These are phyloP conservation scores for Nyctanthes arbortristis DNA, from an alignment of 257 asterid genomes.

Conservation along the genomic window DNA sequence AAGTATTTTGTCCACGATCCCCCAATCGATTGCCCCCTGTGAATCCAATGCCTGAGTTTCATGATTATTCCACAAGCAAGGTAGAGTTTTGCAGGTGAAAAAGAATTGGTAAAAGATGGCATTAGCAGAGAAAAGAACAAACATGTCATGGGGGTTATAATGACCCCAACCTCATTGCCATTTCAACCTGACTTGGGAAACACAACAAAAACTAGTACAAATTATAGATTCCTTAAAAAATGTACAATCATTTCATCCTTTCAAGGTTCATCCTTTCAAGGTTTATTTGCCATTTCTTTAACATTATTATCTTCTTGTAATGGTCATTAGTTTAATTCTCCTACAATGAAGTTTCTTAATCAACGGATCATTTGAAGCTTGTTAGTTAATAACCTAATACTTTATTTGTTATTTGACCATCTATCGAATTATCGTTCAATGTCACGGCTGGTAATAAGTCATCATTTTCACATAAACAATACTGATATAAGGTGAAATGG, in stretches of 20 bases:
- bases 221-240: slow-evolving; percentile 25
- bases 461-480: background rate
- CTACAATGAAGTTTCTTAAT: background rate
- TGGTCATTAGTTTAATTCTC: background rate
- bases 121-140: slow-evolving; percentile 29
- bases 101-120: slow-evolving; percentile 14
- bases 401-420: background rate
- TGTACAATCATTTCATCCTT: slow-evolving; percentile 5
- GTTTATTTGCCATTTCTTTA: background rate
- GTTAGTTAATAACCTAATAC: background rate
- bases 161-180: slow-evolving; percentile 33
- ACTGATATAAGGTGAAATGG: background rate
- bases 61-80: slow-evolving; percentile 12
- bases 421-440: background rate
- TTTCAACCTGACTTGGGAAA: slow-evolving; percentile 39
- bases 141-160: slow-evolving; percentile 43
- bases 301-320: background rate
- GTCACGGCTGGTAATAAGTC: background rate
- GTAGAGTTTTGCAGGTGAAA: slow-evolving; percentile 13
- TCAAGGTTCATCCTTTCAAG: slow-evolving; percentile 18
- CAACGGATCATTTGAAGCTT: background rate
- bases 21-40: slow-evolving; percentile 8
- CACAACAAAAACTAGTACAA: slow-evolving; percentile 22
- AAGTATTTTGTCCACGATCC: background rate
- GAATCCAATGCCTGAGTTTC: background rate